phyloP scores from a whole-genome alignment of 2,329 filamentous ascomycete species.

The Cordyceps cateniannulata region DNA sequence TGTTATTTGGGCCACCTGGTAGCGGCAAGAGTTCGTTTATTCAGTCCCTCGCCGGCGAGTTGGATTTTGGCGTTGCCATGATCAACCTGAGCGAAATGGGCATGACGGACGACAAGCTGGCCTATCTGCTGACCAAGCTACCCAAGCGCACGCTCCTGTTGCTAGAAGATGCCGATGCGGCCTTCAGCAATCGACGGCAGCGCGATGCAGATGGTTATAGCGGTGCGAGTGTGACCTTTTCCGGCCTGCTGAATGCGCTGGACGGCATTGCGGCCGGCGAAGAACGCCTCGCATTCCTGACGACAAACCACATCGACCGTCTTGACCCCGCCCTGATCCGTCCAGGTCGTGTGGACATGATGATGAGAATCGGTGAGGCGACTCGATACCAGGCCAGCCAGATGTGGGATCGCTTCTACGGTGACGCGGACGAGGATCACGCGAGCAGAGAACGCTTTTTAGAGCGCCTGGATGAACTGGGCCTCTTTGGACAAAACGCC shows the following conservation, averaged over 20 bases:
- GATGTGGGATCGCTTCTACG: slow-evolving; percentile 95
- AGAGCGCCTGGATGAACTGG: slow-evolving; percentile 58
- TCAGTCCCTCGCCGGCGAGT: slow-evolving; percentile 83
- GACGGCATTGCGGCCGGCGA: slow-evolving; percentile 94
- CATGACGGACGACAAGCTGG: slow-evolving; percentile 82
- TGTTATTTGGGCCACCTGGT: slow-evolving; percentile 82
- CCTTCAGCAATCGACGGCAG: slow-evolving; percentile 75
- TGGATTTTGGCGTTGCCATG: slow-evolving; percentile 90
- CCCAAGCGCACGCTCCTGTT: slow-evolving; percentile 76
- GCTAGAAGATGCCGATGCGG: slow-evolving; percentile 86
- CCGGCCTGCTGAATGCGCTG: slow-evolving; percentile 75
- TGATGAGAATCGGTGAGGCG: slow-evolving; percentile 80
- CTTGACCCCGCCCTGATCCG: slow-evolving; percentile 84
- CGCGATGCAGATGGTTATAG: slow-evolving; percentile 75
- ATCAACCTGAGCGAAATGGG: slow-evolving; percentile 86
- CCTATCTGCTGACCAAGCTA: slow-evolving; percentile 77
- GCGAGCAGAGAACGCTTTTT: slow-evolving; percentile 63
- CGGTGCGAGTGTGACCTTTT: slow-evolving; percentile 89
- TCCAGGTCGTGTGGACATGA: slow-evolving; percentile 91
- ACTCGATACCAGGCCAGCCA: slow-evolving; percentile 75
- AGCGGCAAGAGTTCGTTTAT: slow-evolving; percentile 96
- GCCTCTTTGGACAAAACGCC: slow-evolving; percentile 56
- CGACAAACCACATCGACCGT: slow-evolving; percentile 87
- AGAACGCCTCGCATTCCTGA: slow-evolving; percentile 88
- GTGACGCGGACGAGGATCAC: slow-evolving; percentile 64